Conservation (phyloP, 495 filamentous ascomycete species). For the Parathielavia appendiculata region DNA sequence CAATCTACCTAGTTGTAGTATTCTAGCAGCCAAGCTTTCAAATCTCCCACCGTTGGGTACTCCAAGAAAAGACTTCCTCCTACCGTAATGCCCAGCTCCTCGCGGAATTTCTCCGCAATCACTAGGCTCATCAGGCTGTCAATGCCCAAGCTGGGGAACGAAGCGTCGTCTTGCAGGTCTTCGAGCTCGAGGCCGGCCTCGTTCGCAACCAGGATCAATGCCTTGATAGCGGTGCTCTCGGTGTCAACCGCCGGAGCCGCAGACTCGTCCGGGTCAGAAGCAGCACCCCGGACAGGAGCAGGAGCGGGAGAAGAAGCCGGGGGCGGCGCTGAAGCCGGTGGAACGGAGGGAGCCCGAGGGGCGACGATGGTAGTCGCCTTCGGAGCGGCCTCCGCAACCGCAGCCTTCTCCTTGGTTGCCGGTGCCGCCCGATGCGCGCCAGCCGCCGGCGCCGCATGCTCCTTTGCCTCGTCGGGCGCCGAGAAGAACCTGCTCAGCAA, state of each 20-base stretch:
- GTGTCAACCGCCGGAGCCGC: not conserved
- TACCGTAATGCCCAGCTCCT: slow-evolving; percentile 42
- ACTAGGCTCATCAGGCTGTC: slow-evolving; percentile 47
- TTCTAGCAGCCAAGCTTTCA: slow-evolving; percentile 21
- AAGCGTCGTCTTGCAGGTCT: slow-evolving; percentile 20
- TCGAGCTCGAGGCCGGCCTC: slow-evolving; percentile 14
- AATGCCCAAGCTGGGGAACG: slow-evolving; percentile 43
- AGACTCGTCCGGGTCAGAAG: no score
- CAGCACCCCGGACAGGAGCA: not conserved
- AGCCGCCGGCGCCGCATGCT: not conserved
- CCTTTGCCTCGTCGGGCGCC: not conserved
- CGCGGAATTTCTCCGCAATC: slow-evolving; percentile 36
- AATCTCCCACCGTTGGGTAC: slow-evolving; percentile 39
- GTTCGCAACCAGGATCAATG: slow-evolving; percentile 6
- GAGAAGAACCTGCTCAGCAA: slow-evolving; percentile 4
- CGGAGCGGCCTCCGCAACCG: no score
- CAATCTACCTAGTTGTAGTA: slow-evolving; percentile 5
- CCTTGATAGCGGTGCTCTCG: not conserved
- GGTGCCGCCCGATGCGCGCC: no score
- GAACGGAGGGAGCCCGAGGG: no score
- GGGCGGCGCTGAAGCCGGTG: no score
- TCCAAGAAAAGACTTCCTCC: slow-evolving; percentile 39
- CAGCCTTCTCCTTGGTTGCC: no score
- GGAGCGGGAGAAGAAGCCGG: not conserved
- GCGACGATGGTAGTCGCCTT: no score